phyloP scores from a whole-genome alignment of 2,329 filamentous ascomycete genomes.

The Aspergillus brunneoviolaceus region DNA sequence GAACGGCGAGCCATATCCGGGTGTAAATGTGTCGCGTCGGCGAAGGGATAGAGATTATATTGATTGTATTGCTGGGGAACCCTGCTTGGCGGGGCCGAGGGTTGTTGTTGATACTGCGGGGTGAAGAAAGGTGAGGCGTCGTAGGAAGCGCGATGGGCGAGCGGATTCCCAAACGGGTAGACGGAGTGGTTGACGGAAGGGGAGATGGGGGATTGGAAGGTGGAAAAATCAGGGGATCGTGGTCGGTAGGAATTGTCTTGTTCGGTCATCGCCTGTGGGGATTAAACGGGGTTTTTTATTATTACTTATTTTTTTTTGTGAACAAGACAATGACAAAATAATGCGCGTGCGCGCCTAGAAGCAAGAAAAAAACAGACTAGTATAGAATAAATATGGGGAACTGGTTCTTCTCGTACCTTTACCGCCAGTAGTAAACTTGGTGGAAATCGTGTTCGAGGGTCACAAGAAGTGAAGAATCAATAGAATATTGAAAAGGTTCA shows the following conservation, averaged over 20 bases:
- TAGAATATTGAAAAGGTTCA: neutral
- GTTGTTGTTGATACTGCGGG: slow-evolving; percentile 35
- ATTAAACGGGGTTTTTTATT: slow-evolving; percentile 15
- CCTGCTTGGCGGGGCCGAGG: slow-evolving; percentile 25
- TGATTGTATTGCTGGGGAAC: slow-evolving; percentile 35
- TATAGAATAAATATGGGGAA: slow-evolving; percentile 15
- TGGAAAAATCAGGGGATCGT: slow-evolving; percentile 53
- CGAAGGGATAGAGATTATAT: slow-evolving; percentile 27
- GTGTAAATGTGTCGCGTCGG: slow-evolving; percentile 20
- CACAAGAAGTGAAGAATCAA: neutral
- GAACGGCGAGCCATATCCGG: slow-evolving; percentile 46
- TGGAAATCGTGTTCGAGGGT: neutral
- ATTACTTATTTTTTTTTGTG: slow-evolving; percentile 9
- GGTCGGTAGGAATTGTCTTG: slow-evolving; percentile 48
- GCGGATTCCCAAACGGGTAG: slow-evolving; percentile 34
- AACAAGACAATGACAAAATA: neutral
- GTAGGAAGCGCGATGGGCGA: slow-evolving; percentile 45
- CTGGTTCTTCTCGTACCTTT: neutral
- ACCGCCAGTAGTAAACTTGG: neutral
- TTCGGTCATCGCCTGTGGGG: slow-evolving; percentile 43
- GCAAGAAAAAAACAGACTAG: slow-evolving; percentile 4
- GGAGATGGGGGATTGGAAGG: slow-evolving; percentile 45
- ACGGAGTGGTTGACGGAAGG: slow-evolving; percentile 30
- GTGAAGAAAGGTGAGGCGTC: slow-evolving; percentile 49
- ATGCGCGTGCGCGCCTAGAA: slow-evolving; percentile 12